Base-by-base conservation (phyloP, 1,139 yeast genomes). In the Pichia sorboxylosa region DNA sequence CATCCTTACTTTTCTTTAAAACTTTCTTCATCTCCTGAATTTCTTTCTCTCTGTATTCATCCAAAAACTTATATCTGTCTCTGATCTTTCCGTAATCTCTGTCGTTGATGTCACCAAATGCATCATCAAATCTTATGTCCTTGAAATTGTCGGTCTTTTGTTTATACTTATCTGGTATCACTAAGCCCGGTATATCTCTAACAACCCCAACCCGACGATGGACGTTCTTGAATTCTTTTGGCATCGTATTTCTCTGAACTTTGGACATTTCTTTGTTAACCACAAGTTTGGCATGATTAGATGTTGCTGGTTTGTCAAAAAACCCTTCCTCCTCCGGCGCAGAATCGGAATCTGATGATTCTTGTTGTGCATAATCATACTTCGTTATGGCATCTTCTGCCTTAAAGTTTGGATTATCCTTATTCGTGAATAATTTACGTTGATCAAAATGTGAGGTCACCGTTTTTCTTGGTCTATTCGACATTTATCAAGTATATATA, bases 101-200 rank as follows among this genome's bases (percentile, higher is more conserved):
- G 1, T 93, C 82, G 46, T 74, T 79, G n/a, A n/a, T n/a, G n/a
- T n/a, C n/a, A 37, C 97, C 97, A 42, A 75, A 73, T 0, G 94
- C 85, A 1, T 92, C 70, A 55, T 87, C 95, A 53, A 90, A 90
- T 44, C 98, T 66, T 22, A 92, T 75, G 59, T 90, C 98, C 35
- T 25, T n/a, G 17, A 11, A 19, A 23, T 31, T 13, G 56, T 48
- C 16, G 10, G 10, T 24, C 15, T 19, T 26, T 15, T 26, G 27
- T 9, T 19, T 14, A 27, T 27, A 27, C n/a, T 27, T 23, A 5
- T 21, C 13, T 17, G 24, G 14, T 7, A 26, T 29, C n/a, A 60
- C 59, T 29, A 82, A 55, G 0, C 94, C 94, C 0, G 87, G 90
- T 14, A 84, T 75, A 22, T 74, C 73, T 43, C 95, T 64, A 26